A percentile compares a stretch with the other conserved stretches of the same genome.
phyloP scores from a whole-genome alignment of 2,329 filamentous ascomycete species.

The Diaporthe helianthi region DNA sequence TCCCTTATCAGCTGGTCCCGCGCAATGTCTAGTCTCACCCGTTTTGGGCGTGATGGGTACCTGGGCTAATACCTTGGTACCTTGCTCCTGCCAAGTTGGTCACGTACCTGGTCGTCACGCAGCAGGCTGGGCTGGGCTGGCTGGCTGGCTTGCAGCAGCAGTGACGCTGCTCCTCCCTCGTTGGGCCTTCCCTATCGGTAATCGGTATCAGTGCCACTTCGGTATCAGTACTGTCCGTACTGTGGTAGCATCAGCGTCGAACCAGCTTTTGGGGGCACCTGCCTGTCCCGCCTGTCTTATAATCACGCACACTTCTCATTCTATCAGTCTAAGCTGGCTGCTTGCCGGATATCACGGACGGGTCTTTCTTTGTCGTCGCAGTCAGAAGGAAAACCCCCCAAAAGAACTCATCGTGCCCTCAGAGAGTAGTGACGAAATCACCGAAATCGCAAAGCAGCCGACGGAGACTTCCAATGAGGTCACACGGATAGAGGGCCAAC shows the following conservation, averaged over 20 bases:
- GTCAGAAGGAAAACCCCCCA: neutral
- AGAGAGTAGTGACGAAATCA: constrained; percentile 19
- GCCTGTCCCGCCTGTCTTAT: neutral
- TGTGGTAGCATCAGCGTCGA: neutral
- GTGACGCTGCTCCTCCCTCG: neutral
- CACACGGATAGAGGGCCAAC: neutral
- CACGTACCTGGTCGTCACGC: neutral
- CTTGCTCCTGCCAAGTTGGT: neutral
- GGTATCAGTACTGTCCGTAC: no score
- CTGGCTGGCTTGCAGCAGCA: no score
- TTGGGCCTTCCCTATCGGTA: constrained; percentile 29
- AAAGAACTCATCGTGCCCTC: neutral
- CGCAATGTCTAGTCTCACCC: constrained; percentile 13
- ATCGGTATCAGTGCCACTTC: constrained; percentile 19
- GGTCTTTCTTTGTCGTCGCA: neutral
- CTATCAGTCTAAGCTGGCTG: no score
- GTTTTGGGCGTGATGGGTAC: neutral
- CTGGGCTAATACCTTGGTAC: no score
- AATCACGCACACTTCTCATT: constrained; percentile 8
- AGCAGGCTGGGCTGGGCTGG: neutral
- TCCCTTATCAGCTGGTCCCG: constrained; percentile 27
- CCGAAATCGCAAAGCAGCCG: constrained; percentile 9
- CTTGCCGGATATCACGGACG: neutral
- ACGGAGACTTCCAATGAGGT: constrained; percentile 20
- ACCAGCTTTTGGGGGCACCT: neutral